Evolutionary conservation across 306 rosid genomes (phyloP).

Genomic region (cucumber (Cucumis sativus)): DNA sequence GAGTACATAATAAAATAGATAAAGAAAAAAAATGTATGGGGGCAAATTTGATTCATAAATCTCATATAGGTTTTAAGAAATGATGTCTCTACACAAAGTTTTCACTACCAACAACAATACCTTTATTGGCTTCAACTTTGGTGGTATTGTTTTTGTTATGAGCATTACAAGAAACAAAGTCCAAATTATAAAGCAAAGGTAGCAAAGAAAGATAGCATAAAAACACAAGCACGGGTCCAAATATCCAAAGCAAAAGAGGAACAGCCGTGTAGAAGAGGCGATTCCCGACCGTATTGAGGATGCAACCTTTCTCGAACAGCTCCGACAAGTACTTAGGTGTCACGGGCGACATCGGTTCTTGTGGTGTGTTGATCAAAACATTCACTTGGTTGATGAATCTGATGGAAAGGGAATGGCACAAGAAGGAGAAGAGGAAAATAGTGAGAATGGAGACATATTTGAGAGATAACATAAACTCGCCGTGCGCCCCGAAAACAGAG

Average conservation of each 20-base stretch:
- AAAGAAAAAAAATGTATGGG: too few relatives aligned
- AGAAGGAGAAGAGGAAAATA: slow-evolving; percentile 18
- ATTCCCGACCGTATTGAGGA: slow-evolving; percentile 18
- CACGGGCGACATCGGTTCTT: neutral
- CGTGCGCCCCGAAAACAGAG: slow-evolving; percentile 15
- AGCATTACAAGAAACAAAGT: neutral
- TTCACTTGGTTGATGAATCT: slow-evolving; percentile 17
- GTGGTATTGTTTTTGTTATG: neutral
- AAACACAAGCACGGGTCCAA: slow-evolving; percentile 24
- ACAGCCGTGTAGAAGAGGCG: slow-evolving; percentile 22
- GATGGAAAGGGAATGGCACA: slow-evolving; percentile 18
- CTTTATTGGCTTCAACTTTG: neutral
- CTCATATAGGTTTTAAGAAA: too few relatives aligned
- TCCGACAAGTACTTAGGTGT: slow-evolving; percentile 6
- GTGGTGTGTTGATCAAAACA: slow-evolving; percentile 8
- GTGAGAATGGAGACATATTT: slow-evolving; percentile 20
- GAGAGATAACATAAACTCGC: slow-evolving; percentile 19
- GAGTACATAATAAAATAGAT: too few relatives aligned
- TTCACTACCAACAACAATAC: neutral
- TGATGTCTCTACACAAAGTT: neutral
- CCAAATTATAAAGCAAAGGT: slow-evolving; percentile 14
- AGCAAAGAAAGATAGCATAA: slow-evolving; percentile 15
- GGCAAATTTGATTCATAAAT: too few relatives aligned
- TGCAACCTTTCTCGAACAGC: slow-evolving; percentile 12
- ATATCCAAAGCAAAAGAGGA: slow-evolving; percentile 32